Base-by-base conservation (phyloP, 2,329 filamentous ascomycete genomes). In the Plectosphaerella sp. region DNA sequence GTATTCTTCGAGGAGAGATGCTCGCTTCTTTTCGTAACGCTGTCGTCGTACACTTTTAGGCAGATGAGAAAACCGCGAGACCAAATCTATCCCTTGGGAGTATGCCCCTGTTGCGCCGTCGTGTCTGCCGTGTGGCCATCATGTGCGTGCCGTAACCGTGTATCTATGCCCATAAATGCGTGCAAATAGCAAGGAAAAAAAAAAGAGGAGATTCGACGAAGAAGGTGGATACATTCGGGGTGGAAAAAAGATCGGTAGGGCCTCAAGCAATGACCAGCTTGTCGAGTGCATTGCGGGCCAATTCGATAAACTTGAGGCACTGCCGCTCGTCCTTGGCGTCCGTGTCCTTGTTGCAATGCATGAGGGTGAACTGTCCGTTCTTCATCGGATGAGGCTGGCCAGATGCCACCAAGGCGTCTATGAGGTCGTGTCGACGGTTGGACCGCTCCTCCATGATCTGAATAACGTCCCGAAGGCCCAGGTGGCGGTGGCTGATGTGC, bases 391-490 rank as follows among this genome's bases (percentile, higher is more conserved):
- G 55, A 16, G 55, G 64, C 20, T 67, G 51, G 3, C 77, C 79
- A 0, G 67, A 58, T 2, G 68, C 70, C 1, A 72, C 48, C 53
- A 79, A 61, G 9, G 67, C 66, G 49, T 84, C 80, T 41, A 83
- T 56, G 11, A 72, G 57, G 3, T 73, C 71, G 58, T 85, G 81
- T 2, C 82, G 67, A 47, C 62, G 64, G 25, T 65, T 67, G 18
- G 75, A 76, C 39, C 75, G 72, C 55, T 75, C 70, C 59, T 84
- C 80, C 65, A 86, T 73, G 54, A 75, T 65, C 11, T 64, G 60
- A 25, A 84, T 71, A 36, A 85, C 74, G 50, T 82, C 80, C 60
- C 72, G 77, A 4, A 86, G 67, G 0, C 81, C 81, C 20, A 74
- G 67, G 45, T 79, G 75, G 39, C 66, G 59, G 6, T 51, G 39